Base-by-base conservation (phyloP, 2,329 filamentous ascomycete genomes). In the Magnaporthales sp. region DNA sequence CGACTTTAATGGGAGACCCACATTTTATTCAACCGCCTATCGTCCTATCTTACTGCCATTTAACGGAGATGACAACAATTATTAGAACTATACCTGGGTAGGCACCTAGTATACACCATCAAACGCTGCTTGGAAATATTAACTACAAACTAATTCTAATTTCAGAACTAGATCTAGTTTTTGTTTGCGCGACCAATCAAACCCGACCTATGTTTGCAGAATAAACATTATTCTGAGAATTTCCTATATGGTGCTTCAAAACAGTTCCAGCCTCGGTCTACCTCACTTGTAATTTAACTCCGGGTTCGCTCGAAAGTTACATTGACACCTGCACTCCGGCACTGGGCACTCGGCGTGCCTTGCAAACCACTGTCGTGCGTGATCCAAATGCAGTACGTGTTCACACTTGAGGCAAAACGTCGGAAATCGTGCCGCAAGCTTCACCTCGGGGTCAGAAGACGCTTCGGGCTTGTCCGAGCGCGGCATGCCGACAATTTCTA, bases 391-490 rank as follows among this genome's bases (percentile, higher is more conserved):
- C 72, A 88, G 76, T 10, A 89, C 86, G 72, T 91, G 88, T 72
- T 89, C 87, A 73, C 88, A 91, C 70, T 83, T 83, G 60, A 90
- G 79, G 68, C 88, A 91, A 72, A 90, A 90, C 0, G 86, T 89
- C n/a, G 87, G 86, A 72, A 90, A 90, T 62, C 82, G 80, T 2
- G 84, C 85, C 62, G 83, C 81, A 74, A 81, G 76, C 71, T 78
- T 75, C 61, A 78, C 76, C 67, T 79, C 77, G 27, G 75, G 73
- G 70, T 86, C 83, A 7, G 80, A 75, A 60, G 81, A 80, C 58
- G 80, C 77, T 73, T 86, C 84, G 2, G 84, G 83, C 68, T 79
- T 79, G 74, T 87, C 85, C 32, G 85, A 87, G 61, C 87, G 82
- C 66, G 86, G 85, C 61, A 88, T 81, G 31, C 88, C 88, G 1